phyloP scores from a whole-genome alignment of 225 moss, liverwort and hornwort species.

The Thuidium tamariscinum region DNA sequence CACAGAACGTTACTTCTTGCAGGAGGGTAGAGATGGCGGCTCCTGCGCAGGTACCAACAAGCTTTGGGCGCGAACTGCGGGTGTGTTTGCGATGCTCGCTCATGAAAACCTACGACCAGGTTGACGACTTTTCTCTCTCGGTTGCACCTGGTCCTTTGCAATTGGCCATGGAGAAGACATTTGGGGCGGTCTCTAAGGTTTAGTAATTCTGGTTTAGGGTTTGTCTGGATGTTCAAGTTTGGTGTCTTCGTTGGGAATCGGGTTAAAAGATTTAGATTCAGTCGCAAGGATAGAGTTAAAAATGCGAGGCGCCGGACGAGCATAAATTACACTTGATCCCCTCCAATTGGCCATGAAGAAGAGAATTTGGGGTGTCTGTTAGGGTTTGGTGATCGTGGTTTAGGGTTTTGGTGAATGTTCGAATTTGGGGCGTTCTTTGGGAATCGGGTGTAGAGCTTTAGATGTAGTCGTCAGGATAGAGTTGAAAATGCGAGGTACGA shows the following conservation, averaged over 20 bases:
- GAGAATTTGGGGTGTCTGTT: neutral
- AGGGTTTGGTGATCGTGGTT: neutral
- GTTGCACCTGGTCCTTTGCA: too few relatives aligned
- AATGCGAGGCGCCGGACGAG: neutral
- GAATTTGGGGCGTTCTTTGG: neutral
- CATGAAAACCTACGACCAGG: constrained; percentile 94
- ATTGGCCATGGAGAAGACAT: neutral
- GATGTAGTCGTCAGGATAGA: neutral
- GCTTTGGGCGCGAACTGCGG: constrained; percentile 90
- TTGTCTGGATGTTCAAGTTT: neutral
- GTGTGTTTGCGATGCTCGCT: constrained; percentile 94
- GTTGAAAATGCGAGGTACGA: neutral
- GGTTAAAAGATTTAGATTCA: neutral
- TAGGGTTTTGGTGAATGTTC: neutral
- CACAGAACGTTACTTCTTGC: neutral
- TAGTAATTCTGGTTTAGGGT: neutral
- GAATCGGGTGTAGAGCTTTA: neutral
- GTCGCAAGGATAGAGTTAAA: neutral
- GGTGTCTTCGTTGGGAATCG: neutral
- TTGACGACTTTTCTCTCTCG: neutral
- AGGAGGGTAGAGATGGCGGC: constrained; percentile 14
- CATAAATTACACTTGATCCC: neutral
- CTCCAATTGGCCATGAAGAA: neutral
- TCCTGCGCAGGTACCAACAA: constrained; percentile 82
- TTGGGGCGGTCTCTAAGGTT: neutral